Percentiles rank a stretch among this genome's conserved stretches.
Conservation (phyloP, 768 basidiomycete genomes). For the Termitomyces sp. region DNA sequence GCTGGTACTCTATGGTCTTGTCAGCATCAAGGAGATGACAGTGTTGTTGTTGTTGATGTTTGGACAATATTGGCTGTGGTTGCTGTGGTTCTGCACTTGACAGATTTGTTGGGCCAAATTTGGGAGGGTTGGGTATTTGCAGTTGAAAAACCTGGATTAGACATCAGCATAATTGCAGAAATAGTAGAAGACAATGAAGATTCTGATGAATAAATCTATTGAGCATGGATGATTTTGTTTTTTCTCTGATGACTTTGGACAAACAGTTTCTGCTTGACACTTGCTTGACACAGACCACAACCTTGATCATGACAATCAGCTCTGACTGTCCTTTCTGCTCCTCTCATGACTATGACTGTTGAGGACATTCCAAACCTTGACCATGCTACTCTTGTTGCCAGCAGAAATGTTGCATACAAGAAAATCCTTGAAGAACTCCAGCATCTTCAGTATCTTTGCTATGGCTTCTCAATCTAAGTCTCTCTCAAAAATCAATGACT, state of each 20-base stretch:
- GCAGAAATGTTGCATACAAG: background rate
- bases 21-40: background rate
- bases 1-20: slow-evolving; percentile 8
- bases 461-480: too few relatives aligned
- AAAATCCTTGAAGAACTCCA: background rate
- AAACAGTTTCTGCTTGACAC: too few relatives aligned
- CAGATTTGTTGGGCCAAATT: slow-evolving; percentile 7
- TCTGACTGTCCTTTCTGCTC: background rate
- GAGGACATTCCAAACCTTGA: slow-evolving; percentile 6
- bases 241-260: too few relatives aligned
- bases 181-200: too few relatives aligned
- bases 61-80: slow-evolving; percentile 10
- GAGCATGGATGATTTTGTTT: too few relatives aligned
- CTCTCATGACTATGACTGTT: slow-evolving; percentile 7
- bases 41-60: slow-evolving; percentile 3
- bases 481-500: background rate
- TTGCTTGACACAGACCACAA: too few relatives aligned
- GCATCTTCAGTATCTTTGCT: background rate
- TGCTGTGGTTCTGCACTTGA: slow-evolving; percentile 10
- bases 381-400: slow-evolving; percentile 10
- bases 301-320: too few relatives aligned
- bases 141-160: slow-evolving; percentile 14
- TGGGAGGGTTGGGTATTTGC: slow-evolving; percentile 13
- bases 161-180: background rate
- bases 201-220: too few relatives aligned